Evolutionary conservation across 805 yeast species (phyloP).

Genomic region (Candida taoyuanica): DNA sequence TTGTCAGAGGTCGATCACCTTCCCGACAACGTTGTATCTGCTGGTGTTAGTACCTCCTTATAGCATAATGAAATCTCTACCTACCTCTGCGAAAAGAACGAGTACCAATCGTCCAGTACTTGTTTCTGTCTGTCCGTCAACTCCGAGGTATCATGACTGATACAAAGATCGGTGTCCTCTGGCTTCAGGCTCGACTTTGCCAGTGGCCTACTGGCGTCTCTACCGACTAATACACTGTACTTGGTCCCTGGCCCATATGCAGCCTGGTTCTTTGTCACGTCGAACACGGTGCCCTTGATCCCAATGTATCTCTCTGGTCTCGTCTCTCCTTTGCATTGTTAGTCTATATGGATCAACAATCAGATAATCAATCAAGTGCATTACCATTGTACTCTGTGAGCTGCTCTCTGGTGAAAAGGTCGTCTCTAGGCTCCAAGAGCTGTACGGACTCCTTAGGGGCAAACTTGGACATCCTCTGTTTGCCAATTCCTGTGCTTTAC

Average conservation of each 20-base stretch:
- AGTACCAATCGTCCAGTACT: conserved; percentile 71
- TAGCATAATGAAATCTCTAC: conserved; percentile 1
- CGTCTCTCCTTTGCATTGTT: conserved; percentile 32
- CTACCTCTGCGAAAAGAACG: conserved; percentile 53
- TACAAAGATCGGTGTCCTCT: conserved; percentile 40
- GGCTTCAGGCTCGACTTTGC: conserved; percentile 62
- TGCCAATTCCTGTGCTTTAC: too few relatives aligned
- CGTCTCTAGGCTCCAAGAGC: conserved; percentile 47
- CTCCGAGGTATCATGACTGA: conserved; percentile 46
- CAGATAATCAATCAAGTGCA: conserved; percentile 9
- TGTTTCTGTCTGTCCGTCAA: conserved; percentile 55
- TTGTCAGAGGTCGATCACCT: conserved; percentile 4
- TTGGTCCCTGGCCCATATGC: conserved; percentile 77
- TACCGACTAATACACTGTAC: conserved; percentile 69
- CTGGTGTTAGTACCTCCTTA: conserved; percentile 4
- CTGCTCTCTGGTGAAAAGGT: conserved; percentile 37
- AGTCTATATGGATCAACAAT: background rate
- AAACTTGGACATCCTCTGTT: conserved; percentile 29
- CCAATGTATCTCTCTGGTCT: conserved; percentile 58
- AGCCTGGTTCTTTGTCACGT: conserved; percentile 59
- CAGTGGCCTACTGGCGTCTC: conserved; percentile 71
- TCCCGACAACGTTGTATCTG: conserved; percentile 19
- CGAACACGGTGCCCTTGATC: conserved; percentile 73
- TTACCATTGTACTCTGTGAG: conserved; percentile 43
- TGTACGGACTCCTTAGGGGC: conserved; percentile 52